Percentiles rank a stretch among this genome's conserved stretches.
These are phyloP conservation scores for Mortierella sp. DNA, from an alignment of 371 early-diverging fungal genomes.

Conservation along the genomic window DNA sequence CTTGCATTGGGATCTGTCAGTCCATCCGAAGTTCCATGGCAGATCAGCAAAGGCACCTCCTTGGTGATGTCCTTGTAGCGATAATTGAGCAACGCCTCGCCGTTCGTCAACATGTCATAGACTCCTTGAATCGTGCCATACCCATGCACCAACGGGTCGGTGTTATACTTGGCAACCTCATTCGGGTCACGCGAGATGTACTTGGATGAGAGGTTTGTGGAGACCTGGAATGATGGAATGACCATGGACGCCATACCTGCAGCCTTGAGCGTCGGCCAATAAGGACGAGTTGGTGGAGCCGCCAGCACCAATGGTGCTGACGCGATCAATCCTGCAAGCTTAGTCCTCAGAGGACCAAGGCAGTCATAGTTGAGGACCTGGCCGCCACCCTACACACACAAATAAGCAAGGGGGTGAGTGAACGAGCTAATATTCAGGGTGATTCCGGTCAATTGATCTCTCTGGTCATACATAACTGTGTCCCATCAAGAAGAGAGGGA, in stretches of 20 bases:
- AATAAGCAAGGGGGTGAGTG: background rate
- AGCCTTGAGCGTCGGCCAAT: slow-evolving; percentile 12
- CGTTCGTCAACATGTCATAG: slow-evolving; percentile 49
- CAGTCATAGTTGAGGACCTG: slow-evolving; percentile 64
- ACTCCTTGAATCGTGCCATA: slow-evolving; percentile 34
- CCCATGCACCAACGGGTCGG: slow-evolving; percentile 67
- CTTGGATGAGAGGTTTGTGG: slow-evolving; percentile 54
- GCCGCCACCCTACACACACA: slow-evolving; percentile 63
- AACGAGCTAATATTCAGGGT: too few species aligned
- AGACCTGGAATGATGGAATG: slow-evolving; percentile 61
- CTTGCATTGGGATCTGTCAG: slow-evolving; percentile 57
- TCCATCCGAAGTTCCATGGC: slow-evolving; percentile 59
- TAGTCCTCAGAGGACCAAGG: slow-evolving; percentile 45
- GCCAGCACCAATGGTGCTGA: slow-evolving; percentile 52
- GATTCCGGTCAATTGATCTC: background rate
- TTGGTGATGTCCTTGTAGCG: slow-evolving; percentile 31
- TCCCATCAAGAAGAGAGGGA: slow-evolving; percentile 71
- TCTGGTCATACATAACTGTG: slow-evolving; percentile 66
- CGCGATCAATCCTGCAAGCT: slow-evolving; percentile 63
- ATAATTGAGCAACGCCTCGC: slow-evolving; percentile 26
- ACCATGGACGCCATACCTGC: slow-evolving; percentile 52
- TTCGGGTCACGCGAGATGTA: slow-evolving; percentile 61
- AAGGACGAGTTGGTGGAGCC: slow-evolving; percentile 19
- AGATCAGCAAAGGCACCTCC: slow-evolving; percentile 39
- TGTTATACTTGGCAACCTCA: slow-evolving; percentile 57